A percentile compares a stretch with the other conserved stretches of the same genome.
Evolutionary conservation across 768 basidiomycete genomes (phyloP).

Genomic region (button mushroom (Agaricus bisporus)): DNA sequence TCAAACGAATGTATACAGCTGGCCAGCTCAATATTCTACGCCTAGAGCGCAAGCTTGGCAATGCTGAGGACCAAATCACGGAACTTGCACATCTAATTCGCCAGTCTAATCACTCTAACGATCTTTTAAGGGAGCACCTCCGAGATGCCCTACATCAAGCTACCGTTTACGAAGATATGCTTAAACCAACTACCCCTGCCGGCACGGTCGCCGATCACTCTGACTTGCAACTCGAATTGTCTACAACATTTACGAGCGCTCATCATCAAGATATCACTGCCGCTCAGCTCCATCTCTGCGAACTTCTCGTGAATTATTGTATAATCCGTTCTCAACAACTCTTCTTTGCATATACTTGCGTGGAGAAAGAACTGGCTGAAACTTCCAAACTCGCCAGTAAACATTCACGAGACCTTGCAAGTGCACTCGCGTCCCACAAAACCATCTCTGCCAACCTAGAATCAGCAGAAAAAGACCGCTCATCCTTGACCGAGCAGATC

Average conservation of each 20-base stretch:
- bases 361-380: slow-evolving; percentile 23
- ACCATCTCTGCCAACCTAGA: slow-evolving; percentile 37
- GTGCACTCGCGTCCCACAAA: slow-evolving; percentile 33
- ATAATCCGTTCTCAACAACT: slow-evolving; percentile 29
- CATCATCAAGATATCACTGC: slow-evolving; percentile 7
- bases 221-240: slow-evolving; percentile 16
- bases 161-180: slow-evolving; percentile 16
- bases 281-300: slow-evolving; percentile 11
- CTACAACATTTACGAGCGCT: slow-evolving; percentile 14
- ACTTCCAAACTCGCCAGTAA: slow-evolving; percentile 24
- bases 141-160: slow-evolving; percentile 29
- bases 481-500: slow-evolving; percentile 23
- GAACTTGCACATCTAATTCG: slow-evolving; percentile 62
- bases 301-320: slow-evolving; percentile 30
- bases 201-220: slow-evolving; percentile 3
- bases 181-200: not conserved
- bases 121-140: slow-evolving; percentile 30
- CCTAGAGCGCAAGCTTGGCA: slow-evolving; percentile 63
- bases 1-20: slow-evolving; percentile 33
- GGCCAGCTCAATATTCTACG: slow-evolving; percentile 25
- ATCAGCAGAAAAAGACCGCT: slow-evolving; percentile 31
- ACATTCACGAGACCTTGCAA: slow-evolving; percentile 31
- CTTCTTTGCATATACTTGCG: slow-evolving; percentile 21
- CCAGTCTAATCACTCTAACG: slow-evolving; percentile 47
- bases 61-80: slow-evolving; percentile 58